phyloP scores from a whole-genome alignment of 176 grass and related monocot species.

The Cenchrus purpureus region DNA sequence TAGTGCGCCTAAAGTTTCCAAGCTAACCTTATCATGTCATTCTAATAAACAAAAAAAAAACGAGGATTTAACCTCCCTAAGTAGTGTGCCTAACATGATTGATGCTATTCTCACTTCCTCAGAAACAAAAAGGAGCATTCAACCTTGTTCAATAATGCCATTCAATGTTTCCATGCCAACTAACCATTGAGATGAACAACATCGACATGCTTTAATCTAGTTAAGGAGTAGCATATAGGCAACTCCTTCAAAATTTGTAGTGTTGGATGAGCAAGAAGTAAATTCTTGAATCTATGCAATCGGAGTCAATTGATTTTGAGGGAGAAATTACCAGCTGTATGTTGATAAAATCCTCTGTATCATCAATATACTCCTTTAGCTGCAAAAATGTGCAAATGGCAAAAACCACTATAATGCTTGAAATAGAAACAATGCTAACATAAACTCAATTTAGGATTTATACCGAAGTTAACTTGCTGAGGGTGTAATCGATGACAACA shows the following conservation, averaged over 20 bases:
- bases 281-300: conserved; percentile 12
- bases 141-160: background rate
- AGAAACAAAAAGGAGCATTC: conserved; percentile 18
- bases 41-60: conserved; percentile 3
- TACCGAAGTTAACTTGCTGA: conserved; percentile 92
- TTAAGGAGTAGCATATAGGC: background rate
- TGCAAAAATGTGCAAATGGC: conserved; percentile 43
- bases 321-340: conserved; percentile 73
- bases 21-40: background rate
- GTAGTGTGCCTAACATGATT: background rate
- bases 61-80: background rate
- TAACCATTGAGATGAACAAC: conserved; percentile 10
- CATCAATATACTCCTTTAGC: conserved; percentile 99
- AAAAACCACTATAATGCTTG: conserved; percentile 18
- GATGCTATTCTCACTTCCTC: background rate
- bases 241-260: background rate
- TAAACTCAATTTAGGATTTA: conserved; percentile 15
- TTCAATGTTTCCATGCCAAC: background rate
- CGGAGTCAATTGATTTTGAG: background rate
- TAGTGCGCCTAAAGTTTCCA: background rate
- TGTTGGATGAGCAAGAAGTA: background rate
- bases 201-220: background rate
- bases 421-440: background rate
- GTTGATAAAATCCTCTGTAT: conserved; percentile 97
- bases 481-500: conserved; percentile 80